Conservation (phyloP, 2,329 filamentous ascomycete species). For the Colletotrichum viniferum region DNA sequence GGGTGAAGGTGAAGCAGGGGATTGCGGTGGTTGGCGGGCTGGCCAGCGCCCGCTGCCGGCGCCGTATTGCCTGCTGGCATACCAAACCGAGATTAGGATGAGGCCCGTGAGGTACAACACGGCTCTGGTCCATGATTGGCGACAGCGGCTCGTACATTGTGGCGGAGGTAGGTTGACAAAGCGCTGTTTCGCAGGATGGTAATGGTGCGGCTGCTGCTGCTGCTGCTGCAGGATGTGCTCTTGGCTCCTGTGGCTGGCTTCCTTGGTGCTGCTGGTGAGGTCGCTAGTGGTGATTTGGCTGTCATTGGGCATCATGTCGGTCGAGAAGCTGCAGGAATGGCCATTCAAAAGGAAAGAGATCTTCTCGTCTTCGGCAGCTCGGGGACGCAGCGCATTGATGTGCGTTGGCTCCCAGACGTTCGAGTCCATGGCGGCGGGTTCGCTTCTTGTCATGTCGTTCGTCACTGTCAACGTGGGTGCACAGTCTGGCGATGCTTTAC, state of each 20-base stretch:
- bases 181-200: not conserved
- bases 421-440: constrained; percentile 13
- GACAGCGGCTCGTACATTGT: constrained; percentile 1
- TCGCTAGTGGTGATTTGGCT: not conserved
- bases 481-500: constrained; percentile 13
- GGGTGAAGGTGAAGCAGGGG: constrained; percentile 12
- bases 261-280: not conserved
- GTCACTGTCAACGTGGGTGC: not conserved
- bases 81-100: constrained; percentile 19
- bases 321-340: constrained; percentile 19
- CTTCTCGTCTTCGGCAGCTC: constrained; percentile 5
- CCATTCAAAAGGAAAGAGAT: constrained; percentile 15
- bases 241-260: not conserved
- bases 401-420: constrained; percentile 9
- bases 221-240: not conserved
- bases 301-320: constrained; percentile 14
- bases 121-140: constrained; percentile 5
- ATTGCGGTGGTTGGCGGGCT: constrained; percentile 7
- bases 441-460: not conserved
- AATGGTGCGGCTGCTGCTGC: not conserved
- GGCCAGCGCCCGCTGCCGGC: constrained; percentile 15
- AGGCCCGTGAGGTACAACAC: constrained; percentile 20
- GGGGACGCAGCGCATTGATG: constrained; percentile 19
- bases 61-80: constrained; percentile 18
- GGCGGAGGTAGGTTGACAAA: not conserved